These are phyloP conservation scores for Penicillium digitatum DNA, from an alignment of 2,329 filamentous ascomycete genomes.

Conservation along the genomic window DNA sequence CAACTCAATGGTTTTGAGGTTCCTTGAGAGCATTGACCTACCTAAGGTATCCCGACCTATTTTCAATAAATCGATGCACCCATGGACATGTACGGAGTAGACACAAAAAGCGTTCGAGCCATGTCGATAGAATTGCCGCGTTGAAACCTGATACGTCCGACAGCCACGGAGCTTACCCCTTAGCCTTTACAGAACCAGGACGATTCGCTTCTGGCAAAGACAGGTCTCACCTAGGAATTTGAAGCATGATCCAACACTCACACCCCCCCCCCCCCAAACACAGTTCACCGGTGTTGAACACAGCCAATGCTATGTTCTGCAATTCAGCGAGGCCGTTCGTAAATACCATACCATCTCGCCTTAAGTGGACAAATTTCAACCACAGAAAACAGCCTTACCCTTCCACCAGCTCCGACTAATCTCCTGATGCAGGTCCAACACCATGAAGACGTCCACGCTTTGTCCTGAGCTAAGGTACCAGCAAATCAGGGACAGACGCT, in stretches of 20 bases:
- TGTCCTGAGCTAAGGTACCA: neutral
- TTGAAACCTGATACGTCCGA: neutral
- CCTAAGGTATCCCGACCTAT: neutral
- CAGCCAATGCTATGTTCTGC: neutral
- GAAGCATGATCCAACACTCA: constrained; percentile 1
- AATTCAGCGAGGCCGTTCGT: neutral
- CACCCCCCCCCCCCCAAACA: neutral
- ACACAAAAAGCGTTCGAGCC: neutral
- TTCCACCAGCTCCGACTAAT: neutral
- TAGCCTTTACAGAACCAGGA: neutral
- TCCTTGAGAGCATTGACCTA: neutral
- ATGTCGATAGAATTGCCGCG: neutral
- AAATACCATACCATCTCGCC: neutral
- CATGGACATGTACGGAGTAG: neutral
- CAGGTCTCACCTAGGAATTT: neutral
- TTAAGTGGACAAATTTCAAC: neutral
- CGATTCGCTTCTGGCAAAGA: neutral
- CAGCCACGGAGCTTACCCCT: neutral
- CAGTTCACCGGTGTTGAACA: neutral
- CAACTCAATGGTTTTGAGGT: constrained; percentile 1
- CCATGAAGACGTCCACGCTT: neutral
- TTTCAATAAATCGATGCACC: neutral
- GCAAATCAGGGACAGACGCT: neutral
- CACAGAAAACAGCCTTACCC: neutral
- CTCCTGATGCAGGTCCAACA: neutral